Conservation (phyloP, 192 early-diverging fungal species). For the Backusella mclennaniae region DNA sequence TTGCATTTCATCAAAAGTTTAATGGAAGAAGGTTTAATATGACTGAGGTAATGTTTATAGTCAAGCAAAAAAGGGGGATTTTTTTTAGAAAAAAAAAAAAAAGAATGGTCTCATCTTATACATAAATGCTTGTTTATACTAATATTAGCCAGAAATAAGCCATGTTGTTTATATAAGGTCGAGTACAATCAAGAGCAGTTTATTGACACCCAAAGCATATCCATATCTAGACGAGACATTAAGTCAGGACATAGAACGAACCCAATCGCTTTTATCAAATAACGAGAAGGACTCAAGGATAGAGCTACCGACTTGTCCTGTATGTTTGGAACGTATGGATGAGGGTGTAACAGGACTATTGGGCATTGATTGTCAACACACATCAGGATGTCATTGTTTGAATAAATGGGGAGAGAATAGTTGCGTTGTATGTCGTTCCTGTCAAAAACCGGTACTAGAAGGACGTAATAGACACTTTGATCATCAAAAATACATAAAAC, state of each 20-base stretch:
- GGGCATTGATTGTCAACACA: constrained; percentile 93
- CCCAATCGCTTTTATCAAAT: neutral
- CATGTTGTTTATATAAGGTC: constrained; percentile 79
- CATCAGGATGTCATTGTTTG: constrained; percentile 92
- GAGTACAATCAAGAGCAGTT: constrained; percentile 61
- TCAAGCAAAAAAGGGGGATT: neutral
- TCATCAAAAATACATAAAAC: neutral
- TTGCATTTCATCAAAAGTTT: constrained; percentile 71
- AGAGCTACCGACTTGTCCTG: constrained; percentile 93
- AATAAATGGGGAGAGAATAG: constrained; percentile 87
- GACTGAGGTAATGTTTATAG: constrained; percentile 55
- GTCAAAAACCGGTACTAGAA: constrained; percentile 48
- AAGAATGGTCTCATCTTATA: neutral
- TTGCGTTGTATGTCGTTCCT: constrained; percentile 93
- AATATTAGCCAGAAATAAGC: constrained; percentile 66
- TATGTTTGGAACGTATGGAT: constrained; percentile 97
- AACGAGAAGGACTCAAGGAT: constrained; percentile 15
- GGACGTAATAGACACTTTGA: neutral
- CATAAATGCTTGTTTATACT: neutral
- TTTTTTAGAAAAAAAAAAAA: neutral
- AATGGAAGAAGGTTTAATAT: constrained; percentile 86
- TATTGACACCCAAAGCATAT: constrained; percentile 61
- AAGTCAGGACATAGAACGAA: constrained; percentile 7
- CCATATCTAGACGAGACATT: constrained; percentile 53
- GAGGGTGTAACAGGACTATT: constrained; percentile 82